Evolutionary conservation across 225 moss, liverwort and hornwort species (phyloP).

Genomic region (Asterella californica): DNA sequence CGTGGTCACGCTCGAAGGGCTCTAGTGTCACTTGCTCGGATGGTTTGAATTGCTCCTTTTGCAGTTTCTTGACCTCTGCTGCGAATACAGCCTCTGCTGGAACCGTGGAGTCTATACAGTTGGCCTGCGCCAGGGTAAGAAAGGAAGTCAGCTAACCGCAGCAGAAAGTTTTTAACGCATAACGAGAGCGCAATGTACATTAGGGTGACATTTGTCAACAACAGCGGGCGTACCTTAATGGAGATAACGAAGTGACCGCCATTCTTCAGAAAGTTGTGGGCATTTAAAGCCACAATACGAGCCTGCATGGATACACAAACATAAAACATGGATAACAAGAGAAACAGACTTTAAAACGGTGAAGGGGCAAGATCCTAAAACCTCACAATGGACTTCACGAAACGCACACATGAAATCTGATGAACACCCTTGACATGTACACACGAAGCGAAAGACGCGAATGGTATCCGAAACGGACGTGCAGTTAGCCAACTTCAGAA

Average conservation of each 20-base stretch:
- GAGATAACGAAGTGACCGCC: conserved; percentile 91
- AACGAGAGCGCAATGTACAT: too few relatives aligned
- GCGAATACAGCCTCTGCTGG: conserved; percentile 86
- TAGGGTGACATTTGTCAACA: too few relatives aligned
- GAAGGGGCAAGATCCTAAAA: too few relatives aligned
- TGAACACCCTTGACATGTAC: not conserved
- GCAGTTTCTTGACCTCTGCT: conserved; percentile 73
- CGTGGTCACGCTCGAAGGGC: conserved; percentile 88
- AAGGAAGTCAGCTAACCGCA: too few relatives aligned
- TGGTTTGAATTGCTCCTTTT: conserved; percentile 88
- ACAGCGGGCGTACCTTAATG: conserved; percentile 85
- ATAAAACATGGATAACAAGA: not conserved
- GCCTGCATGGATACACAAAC: conserved; percentile 47
- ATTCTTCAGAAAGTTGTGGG: conserved; percentile 83
- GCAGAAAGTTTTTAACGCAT: too few relatives aligned
- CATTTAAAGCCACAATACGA: conserved; percentile 81
- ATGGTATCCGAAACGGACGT: too few relatives aligned
- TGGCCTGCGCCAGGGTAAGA: conserved; percentile 56
- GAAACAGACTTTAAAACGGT: too few relatives aligned
- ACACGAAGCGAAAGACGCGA: too few relatives aligned
- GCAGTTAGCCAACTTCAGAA: too few relatives aligned
- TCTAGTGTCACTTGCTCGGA: conserved; percentile 85
- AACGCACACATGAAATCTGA: not conserved
- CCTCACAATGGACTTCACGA: not conserved
- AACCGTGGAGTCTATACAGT: conserved; percentile 84